Conservation (phyloP, 2,329 filamentous ascomycete species). For the Aschersonia sp. region DNA sequence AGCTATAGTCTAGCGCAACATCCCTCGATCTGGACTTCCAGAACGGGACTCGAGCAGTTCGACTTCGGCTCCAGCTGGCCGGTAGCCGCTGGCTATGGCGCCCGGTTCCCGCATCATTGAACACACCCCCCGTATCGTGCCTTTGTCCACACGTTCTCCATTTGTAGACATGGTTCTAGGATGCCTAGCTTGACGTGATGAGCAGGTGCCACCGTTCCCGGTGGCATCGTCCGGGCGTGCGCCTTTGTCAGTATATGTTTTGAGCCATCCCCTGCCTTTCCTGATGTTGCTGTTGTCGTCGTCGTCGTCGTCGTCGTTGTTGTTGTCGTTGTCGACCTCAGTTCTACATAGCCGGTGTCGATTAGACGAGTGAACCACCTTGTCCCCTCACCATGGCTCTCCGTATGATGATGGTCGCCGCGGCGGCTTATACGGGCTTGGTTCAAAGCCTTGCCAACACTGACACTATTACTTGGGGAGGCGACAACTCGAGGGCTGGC, state of each 20-base stretch:
- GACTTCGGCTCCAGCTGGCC: neutral
- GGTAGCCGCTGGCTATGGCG: neutral
- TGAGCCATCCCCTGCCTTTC: neutral
- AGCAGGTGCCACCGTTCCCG: neutral
- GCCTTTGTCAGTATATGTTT: neutral
- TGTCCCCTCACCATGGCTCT: slow-evolving; percentile 11
- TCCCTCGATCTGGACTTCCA: neutral
- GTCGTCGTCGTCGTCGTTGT: neutral
- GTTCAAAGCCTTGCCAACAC: slow-evolving; percentile 25
- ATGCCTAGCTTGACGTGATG: neutral
- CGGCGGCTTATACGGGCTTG: slow-evolving; percentile 18
- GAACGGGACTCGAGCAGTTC: slow-evolving; percentile 1
- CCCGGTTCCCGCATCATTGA: neutral
- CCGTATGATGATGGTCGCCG: slow-evolving; percentile 14
- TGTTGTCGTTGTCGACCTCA: neutral
- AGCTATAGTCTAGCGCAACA: neutral
- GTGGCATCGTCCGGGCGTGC: neutral
- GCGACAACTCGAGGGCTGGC: slow-evolving; percentile 37
- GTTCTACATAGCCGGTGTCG: neutral
- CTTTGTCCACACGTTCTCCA: neutral
- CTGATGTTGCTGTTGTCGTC: neutral
- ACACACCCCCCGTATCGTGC: neutral
- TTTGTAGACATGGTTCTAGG: neutral
- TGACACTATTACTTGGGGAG: slow-evolving; percentile 45
- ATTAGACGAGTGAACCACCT: neutral